Conservation (phyloP, 2,329 filamentous ascomycete genomes). For the Neofusicoccum laricinum region DNA sequence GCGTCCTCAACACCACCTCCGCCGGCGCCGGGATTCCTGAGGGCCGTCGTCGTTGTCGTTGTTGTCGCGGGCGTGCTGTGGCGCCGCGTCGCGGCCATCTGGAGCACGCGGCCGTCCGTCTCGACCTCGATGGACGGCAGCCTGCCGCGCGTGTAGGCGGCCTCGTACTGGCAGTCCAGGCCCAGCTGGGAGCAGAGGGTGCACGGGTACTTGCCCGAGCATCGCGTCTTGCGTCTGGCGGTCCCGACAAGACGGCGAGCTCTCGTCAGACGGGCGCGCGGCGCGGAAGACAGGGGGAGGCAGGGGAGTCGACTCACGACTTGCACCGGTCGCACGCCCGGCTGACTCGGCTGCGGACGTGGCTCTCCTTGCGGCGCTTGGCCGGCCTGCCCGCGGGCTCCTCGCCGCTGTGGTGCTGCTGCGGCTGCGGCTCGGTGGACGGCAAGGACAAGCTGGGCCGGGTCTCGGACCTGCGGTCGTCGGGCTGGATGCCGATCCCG, state of each 20-base stretch:
- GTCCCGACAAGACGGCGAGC: no score
- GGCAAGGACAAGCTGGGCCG: no score
- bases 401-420: not conserved
- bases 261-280: no score
- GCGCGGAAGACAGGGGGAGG: no score
- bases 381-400: slow-evolving; percentile 3
- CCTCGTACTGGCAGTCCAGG: slow-evolving; percentile 48
- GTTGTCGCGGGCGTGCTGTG: not conserved
- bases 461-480: not conserved
- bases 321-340: slow-evolving; percentile 51
- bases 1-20: no score
- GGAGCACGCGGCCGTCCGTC: slow-evolving; percentile 20
- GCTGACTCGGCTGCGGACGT: slow-evolving; percentile 43
- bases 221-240: slow-evolving; percentile 39
- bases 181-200: slow-evolving; percentile 30
- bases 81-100: not conserved
- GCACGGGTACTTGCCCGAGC: slow-evolving; percentile 36
- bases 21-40: not conserved
- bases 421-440: not conserved
- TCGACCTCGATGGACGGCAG: slow-evolving; percentile 40
- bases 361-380: slow-evolving; percentile 33
- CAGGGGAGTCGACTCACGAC: slow-evolving; percentile 33
- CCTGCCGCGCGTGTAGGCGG: slow-evolving; percentile 49
- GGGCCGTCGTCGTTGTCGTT: not conserved
- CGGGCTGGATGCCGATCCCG: not conserved